Percentiles rank a stretch among this genome's conserved stretches.
These are phyloP conservation scores for Emydomyces testavorans DNA, from an alignment of 2,329 filamentous ascomycete species.

Conservation along the genomic window DNA sequence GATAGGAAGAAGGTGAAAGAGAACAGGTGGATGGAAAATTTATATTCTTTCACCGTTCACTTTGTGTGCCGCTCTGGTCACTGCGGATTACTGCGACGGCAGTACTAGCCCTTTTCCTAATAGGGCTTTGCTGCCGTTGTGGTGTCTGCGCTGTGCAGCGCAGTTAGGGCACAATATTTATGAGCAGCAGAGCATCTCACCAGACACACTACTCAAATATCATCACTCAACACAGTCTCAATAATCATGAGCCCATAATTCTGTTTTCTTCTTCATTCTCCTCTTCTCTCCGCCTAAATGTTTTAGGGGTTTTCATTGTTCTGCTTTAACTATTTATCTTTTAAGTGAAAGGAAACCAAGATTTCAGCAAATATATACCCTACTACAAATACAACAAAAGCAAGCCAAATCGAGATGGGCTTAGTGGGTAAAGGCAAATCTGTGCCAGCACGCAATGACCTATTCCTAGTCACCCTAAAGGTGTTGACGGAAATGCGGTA, in stretches of 20 bases:
- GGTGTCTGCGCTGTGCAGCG: conserved; percentile 9
- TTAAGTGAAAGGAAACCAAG: neutral
- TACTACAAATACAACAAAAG: neutral
- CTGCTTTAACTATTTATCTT: neutral
- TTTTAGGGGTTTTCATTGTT: neutral
- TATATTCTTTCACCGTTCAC: conserved; percentile 9
- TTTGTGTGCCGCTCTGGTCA: conserved; percentile 11
- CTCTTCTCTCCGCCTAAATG: neutral
- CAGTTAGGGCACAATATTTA: conserved; percentile 1
- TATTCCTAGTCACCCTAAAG: conserved; percentile 5
- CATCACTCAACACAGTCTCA: no score
- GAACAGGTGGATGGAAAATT: conserved; percentile 1
- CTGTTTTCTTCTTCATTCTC: neutral
- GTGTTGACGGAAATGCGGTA: conserved; percentile 1
- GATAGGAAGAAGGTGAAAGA: neutral
- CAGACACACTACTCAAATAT: no score
- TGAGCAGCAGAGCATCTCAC: no score
- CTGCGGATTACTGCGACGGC: conserved; percentile 7
- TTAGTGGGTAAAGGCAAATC: neutral
- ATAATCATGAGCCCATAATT: no score
- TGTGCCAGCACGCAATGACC: neutral
- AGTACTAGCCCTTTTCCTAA: conserved; percentile 1
- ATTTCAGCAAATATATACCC: neutral
- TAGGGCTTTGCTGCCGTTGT: conserved; percentile 4
- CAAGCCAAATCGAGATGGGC: neutral